These are phyloP conservation scores for Murraya paniculata DNA, from an alignment of 345 rosid species.

Conservation along the genomic window DNA sequence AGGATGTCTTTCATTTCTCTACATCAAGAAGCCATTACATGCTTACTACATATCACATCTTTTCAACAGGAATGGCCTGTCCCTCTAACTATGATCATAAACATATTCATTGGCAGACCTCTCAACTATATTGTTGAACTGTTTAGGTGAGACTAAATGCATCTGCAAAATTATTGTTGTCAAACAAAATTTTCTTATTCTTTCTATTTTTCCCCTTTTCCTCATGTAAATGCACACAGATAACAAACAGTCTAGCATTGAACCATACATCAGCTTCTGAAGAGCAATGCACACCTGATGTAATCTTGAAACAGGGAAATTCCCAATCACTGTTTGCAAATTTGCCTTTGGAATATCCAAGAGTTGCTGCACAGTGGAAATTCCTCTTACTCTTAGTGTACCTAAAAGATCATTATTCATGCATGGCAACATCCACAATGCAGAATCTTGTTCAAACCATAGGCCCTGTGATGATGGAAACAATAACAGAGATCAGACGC, in stretches of 20 bases:
- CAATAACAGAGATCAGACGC: neutral
- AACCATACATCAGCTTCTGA: neutral
- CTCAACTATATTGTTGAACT: neutral
- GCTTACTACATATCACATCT: too few relatives aligned
- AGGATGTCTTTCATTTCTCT: neutral
- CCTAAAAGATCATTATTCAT: constrained; percentile 65
- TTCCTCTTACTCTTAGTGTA: constrained; percentile 47
- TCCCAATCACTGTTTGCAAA: constrained; percentile 58
- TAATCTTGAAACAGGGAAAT: constrained; percentile 48
- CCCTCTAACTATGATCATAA: too few relatives aligned
- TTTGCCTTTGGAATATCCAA: constrained; percentile 58
- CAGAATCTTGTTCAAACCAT: constrained; percentile 78
- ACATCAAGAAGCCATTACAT: neutral
- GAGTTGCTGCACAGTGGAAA: constrained; percentile 64
- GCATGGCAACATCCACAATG: constrained; percentile 88
- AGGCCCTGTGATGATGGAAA: constrained; percentile 51
- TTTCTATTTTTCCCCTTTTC: neutral
- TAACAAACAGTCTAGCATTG: neutral
- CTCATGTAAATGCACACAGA: neutral
- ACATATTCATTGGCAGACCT: neutral
- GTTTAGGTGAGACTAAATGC: neutral
- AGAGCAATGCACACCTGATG: constrained; percentile 51
- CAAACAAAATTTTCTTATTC: neutral
- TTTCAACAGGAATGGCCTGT: too few relatives aligned
- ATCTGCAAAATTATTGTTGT: neutral